phyloP scores from a whole-genome alignment of 352 stramenopile genomes.

The Blastocystis sp. region DNA sequence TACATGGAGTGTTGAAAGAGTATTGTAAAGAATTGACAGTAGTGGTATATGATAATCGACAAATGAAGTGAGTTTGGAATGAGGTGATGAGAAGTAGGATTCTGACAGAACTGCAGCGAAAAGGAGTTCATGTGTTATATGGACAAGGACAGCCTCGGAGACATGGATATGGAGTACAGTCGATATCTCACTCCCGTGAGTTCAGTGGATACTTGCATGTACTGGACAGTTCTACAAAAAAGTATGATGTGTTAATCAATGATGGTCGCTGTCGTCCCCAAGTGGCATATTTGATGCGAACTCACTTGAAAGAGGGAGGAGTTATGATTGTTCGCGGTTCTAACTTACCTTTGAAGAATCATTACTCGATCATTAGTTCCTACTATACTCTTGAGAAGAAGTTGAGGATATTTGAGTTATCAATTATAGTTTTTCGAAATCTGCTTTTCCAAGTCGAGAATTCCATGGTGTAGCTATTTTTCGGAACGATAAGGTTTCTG shows the following conservation, averaged over 20 bases:
- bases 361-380: conserved; percentile 8
- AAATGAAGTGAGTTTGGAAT: not conserved
- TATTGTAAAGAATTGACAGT: conserved; percentile 19
- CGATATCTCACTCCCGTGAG: not conserved
- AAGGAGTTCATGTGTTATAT: not conserved
- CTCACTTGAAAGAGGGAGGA: not conserved
- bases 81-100: not conserved
- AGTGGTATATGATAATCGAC: not conserved
- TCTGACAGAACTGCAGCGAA: not conserved
- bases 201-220: conserved; percentile 17
- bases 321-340: conserved; percentile 5
- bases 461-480: conserved; percentile 20
- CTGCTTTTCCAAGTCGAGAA: conserved; percentile 1
- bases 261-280: conserved; percentile 51
- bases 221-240: not conserved
- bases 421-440: not conserved
- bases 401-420: not conserved
- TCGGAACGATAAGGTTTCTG: not conserved
- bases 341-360: not conserved
- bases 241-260: conserved; percentile 52
- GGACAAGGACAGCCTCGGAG: not conserved
- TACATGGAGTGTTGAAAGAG: not conserved
- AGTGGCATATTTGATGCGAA: not conserved
- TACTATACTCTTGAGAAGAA: conserved; percentile 13
- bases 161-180: not conserved